These are phyloP conservation scores for Orobanche coerulescens DNA, from an alignment of 257 asterid genomes.

Conservation along the genomic window DNA sequence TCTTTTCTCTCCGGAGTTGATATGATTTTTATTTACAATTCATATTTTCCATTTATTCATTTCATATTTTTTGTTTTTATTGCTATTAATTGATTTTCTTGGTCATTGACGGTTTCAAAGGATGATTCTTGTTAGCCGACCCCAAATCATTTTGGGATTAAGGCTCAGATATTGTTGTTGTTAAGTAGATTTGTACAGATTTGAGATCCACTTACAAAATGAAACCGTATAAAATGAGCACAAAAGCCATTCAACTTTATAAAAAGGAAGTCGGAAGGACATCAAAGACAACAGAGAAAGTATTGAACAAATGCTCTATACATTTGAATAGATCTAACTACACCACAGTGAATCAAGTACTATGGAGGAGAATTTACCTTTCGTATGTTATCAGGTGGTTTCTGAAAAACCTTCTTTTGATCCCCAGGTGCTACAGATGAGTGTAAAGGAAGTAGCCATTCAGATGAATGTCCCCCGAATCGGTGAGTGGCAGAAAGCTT, in stretches of 20 bases:
- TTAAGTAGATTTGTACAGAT: neutral
- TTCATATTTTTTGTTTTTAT: too few relatives aligned
- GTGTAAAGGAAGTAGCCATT: constrained; percentile 94
- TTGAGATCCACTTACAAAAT: neutral
- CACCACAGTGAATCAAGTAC: constrained; percentile 8
- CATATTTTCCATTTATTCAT: too few relatives aligned
- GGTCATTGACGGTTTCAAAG: too few relatives aligned
- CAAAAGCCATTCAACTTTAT: neutral
- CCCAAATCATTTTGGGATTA: too few relatives aligned
- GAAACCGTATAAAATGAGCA: constrained; percentile 2
- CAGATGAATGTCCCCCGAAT: constrained; percentile 77
- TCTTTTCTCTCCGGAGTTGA: too few relatives aligned
- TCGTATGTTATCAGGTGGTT: constrained; percentile 81
- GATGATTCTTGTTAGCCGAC: too few relatives aligned
- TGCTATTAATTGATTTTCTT: too few relatives aligned
- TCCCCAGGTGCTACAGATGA: constrained; percentile 92
- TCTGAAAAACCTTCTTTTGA: constrained; percentile 81
- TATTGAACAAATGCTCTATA: neutral
- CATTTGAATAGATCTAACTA: constrained; percentile 8
- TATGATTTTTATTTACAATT: too few relatives aligned
- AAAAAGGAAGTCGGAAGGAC: neutral
- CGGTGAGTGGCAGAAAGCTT: constrained; percentile 65
- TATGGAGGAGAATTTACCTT: constrained; percentile 41
- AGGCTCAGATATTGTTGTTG: too few relatives aligned
- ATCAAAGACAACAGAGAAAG: constrained; percentile 13